Evolutionary conservation across 805 yeast species (phyloP), one percentile per base, ranked within the genome.

Genomic region (Metschnikowia baotianmanensis): DNA sequence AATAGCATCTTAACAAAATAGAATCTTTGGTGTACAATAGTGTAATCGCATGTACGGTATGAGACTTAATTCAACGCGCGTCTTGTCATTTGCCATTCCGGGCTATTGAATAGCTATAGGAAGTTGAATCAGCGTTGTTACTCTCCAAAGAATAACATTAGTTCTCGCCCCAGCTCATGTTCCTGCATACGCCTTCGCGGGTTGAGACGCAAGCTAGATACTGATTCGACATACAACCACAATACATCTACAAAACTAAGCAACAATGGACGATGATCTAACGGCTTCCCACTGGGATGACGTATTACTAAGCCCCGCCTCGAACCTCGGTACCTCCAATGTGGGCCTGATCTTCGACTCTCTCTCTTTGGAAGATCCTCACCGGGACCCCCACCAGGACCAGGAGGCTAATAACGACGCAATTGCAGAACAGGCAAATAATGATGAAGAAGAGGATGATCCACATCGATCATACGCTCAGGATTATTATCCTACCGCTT

Each of bases 221-320:
- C 6, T 15, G 28, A 25, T 25, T 5, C n/a, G 4, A 6, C 12
- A 5, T 12, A 10, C 8, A 25, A n/a, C 28, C n/a, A n/a, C n/a
- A n/a, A n/a, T n/a, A n/a, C n/a, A n/a, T n/a, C n/a, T 23, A n/a
- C 26, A 11, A 23, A n/a, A n/a, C 5, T 23, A 6, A 9, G 16
- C 27, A 21, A 18, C 31, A 20, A 70, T 72, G 76, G 71, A 70
- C 31, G 80, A 77, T 20, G 77, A 73, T 39, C 62, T 77, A 21
- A 71, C 76, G 8, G 75, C 77, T 5, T 74, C 80, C 1, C 77
- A 72, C 43, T 81, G 86, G 86, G 84, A 74, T 42, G 86, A 80
- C 50, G 76, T 71, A 3, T 57, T 76, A 11, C 58, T 75, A 11
- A 60, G 77, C 2, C 34, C 52, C 2, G 25, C 32, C 8, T 23